Percentiles rank a stretch among this genome's conserved stretches.
Conservation (phyloP, 805 yeast species). For the Suhomyces prunicola region DNA sequence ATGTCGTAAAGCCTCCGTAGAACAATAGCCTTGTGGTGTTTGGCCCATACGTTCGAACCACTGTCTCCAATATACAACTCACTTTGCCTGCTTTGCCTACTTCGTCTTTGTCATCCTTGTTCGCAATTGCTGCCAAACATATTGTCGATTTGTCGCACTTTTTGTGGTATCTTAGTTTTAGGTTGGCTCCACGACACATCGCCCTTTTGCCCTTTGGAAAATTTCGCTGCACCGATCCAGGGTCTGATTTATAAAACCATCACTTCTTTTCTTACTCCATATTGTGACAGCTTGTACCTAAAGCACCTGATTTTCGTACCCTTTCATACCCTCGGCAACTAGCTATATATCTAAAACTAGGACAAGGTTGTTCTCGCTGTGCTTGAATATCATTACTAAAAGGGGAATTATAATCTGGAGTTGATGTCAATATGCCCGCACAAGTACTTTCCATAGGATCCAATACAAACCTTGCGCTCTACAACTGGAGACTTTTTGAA, state of each 20-base stretch:
- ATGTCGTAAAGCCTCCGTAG: background rate
- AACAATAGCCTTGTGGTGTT: background rate
- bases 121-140: background rate
- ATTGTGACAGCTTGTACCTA: background rate
- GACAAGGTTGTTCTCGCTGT: background rate
- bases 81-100: background rate
- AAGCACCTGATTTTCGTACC: background rate
- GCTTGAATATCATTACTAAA: background rate
- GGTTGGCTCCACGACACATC: background rate
- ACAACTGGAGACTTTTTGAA: constrained; percentile 54
- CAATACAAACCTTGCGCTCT: constrained; percentile 57
- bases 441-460: constrained; percentile 41
- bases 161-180: background rate
- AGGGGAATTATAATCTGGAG: background rate
- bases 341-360: background rate
- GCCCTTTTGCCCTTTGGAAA: background rate
- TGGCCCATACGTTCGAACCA: background rate
- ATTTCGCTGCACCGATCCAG: background rate
- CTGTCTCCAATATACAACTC: background rate
- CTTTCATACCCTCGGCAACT: background rate
- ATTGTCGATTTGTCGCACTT: background rate
- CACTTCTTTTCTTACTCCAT: background rate
- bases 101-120: background rate
- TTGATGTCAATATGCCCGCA: background rate
- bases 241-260: background rate